Conservation (phyloP, 2,329 filamentous ascomycete species). For the Fusarium irregulare region DNA sequence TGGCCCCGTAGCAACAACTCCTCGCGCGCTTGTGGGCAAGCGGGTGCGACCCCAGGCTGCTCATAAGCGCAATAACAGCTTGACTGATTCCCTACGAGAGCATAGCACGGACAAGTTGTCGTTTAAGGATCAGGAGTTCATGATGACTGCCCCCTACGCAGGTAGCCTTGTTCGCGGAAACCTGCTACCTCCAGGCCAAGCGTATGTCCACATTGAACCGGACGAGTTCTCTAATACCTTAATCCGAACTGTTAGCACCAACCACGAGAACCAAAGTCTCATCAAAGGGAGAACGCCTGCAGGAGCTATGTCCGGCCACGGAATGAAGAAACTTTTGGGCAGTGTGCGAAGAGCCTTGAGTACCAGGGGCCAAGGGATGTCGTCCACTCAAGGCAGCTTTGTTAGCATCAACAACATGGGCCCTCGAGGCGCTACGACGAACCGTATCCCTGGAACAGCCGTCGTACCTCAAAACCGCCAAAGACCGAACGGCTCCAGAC, state of each 20-base stretch:
- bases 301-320: slow-evolving; percentile 74
- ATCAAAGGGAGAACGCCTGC: slow-evolving; percentile 62
- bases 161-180: slow-evolving; percentile 90
- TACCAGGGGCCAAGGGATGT: slow-evolving; percentile 61
- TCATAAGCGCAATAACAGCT: slow-evolving; percentile 88
- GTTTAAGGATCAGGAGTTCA: slow-evolving; percentile 66
- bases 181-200: slow-evolving; percentile 82
- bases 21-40: slow-evolving; percentile 68
- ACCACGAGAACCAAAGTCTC: slow-evolving; percentile 52
- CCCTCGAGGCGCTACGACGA: slow-evolving; percentile 65
- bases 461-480: slow-evolving; percentile 67
- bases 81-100: slow-evolving; percentile 85
- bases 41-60: slow-evolving; percentile 63
- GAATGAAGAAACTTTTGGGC: slow-evolving; percentile 87
- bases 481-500: slow-evolving; percentile 57
- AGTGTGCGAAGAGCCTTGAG: slow-evolving; percentile 87
- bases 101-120: slow-evolving; percentile 64
- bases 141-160: slow-evolving; percentile 74
- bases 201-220: slow-evolving; percentile 77
- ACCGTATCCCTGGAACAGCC: slow-evolving; percentile 69
- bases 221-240: slow-evolving; percentile 60
- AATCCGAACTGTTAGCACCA: slow-evolving; percentile 66
- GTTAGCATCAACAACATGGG: slow-evolving; percentile 62
- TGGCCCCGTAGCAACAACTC: slow-evolving; percentile 68
- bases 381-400: slow-evolving; percentile 60